Evolutionary conservation across 1,284 basidiomycete genomes (phyloP), one percentile per base, ranked within the genome.

Genomic region (Meripilus lineatus): DNA sequence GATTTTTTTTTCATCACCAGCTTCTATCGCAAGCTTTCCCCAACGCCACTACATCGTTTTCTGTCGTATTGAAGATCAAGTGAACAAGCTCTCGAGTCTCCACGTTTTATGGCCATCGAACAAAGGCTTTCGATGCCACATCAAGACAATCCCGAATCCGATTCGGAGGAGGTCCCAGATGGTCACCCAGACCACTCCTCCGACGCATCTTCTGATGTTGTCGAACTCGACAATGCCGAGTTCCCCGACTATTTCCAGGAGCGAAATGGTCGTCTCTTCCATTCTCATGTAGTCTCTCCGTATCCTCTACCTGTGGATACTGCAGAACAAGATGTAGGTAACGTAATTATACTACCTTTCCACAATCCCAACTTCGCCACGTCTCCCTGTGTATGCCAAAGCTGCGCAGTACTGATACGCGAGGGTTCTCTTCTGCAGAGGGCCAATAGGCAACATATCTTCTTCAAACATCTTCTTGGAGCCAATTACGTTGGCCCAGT

Each of bases 261-360:
- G 52, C 65, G 68, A 13, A 64, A 69, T 52, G 74, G 69, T 38
- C 69, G 81, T 34, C 74, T 84, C 59, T 87, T 80, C 65, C 77
- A 79, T 69, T 80, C 81, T 58, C 74, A 77, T 70, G 66, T 66
- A 64, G 67, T 66, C 46, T 86, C 86, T 57, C 79, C 75, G 44
- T 86, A 86, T 57, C 79, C 79, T 22, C 63, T 87, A 43, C 84
- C 84, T 36, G 78, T 79, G 4, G 84, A 87, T 61, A 69, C 71
- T 24, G 64, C 65, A 11, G 84, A 87, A 58, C 77, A 78, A 58
- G 62, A 72, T 61, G 84, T 85, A 55, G 36, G 69, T 64, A 20
- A 33, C 42, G 42, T 44, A 38, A 44, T 44, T 15, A n/a, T 11
- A 6, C 20, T 28, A n/a, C 20, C 33, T 15, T 21, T n/a, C n/a